A percentile compares a stretch with the other conserved stretches of the same genome.
Evolutionary conservation across 2,329 filamentous ascomycete species (phyloP).

Genomic region (Curvularia lunata): DNA sequence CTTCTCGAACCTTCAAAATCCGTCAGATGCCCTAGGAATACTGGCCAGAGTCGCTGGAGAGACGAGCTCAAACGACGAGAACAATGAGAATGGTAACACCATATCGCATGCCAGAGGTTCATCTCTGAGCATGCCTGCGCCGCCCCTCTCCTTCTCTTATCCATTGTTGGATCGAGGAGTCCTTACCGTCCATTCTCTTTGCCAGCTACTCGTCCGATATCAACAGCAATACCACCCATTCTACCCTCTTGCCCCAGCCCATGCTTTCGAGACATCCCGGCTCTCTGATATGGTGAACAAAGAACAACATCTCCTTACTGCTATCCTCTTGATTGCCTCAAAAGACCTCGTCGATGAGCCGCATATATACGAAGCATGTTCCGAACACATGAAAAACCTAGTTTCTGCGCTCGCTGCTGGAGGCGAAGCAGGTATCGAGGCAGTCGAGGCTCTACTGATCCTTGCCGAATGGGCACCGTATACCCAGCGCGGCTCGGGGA

Average conservation of each 20-base stretch:
- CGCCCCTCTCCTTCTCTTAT: slow-evolving; percentile 51
- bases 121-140: slow-evolving; percentile 23
- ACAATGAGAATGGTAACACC: slow-evolving; percentile 16
- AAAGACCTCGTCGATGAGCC: slow-evolving; percentile 72
- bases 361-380: slow-evolving; percentile 68
- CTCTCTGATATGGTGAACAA: slow-evolving; percentile 64
- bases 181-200: slow-evolving; percentile 56
- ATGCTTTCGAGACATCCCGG: slow-evolving; percentile 62
- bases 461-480: slow-evolving; percentile 77
- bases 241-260: slow-evolving; percentile 69
- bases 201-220: slow-evolving; percentile 63
- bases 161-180: slow-evolving; percentile 51
- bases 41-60: slow-evolving; percentile 55
- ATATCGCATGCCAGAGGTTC: slow-evolving; percentile 22
- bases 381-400: slow-evolving; percentile 72
- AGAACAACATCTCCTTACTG: slow-evolving; percentile 72
- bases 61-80: slow-evolving; percentile 41
- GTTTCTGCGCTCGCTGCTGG: slow-evolving; percentile 71
- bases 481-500: slow-evolving; percentile 65
- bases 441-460: slow-evolving; percentile 72
- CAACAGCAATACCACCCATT: slow-evolving; percentile 72
- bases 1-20: slow-evolving; percentile 56
- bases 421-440: slow-evolving; percentile 70
- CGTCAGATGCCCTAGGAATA: slow-evolving; percentile 57
- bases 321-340: slow-evolving; percentile 72